Percentiles rank a stretch among this genome's conserved stretches.
Evolutionary conservation across 768 basidiomycete species (phyloP).

Genomic region (Suillus weaverae): DNA sequence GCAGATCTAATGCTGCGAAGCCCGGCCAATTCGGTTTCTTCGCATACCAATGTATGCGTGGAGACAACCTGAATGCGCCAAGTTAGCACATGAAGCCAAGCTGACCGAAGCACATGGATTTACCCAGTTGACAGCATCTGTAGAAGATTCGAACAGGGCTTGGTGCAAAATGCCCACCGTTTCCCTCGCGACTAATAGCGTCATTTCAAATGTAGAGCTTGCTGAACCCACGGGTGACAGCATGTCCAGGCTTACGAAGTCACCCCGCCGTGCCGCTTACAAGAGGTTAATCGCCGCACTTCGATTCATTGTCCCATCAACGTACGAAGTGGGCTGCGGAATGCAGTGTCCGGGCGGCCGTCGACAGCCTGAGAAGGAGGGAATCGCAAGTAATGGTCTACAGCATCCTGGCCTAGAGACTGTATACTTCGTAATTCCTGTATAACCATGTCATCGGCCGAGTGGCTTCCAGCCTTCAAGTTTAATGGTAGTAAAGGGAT

Average conservation of each 20-base stretch:
- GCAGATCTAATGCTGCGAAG: neutral
- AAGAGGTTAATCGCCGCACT: conserved; percentile 19
- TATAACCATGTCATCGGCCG: conserved; percentile 42
- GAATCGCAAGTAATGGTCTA: conserved; percentile 41
- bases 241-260: conserved; percentile 41
- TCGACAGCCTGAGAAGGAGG: conserved; percentile 60
- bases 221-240: conserved; percentile 27
- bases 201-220: conserved; percentile 28
- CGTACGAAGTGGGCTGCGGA: conserved; percentile 50
- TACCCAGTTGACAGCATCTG: conserved; percentile 35
- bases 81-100: neutral
- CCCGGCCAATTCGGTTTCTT: neutral
- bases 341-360: conserved; percentile 46
- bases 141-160: conserved; percentile 31
- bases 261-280: conserved; percentile 30
- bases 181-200: conserved; percentile 36
- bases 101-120: conserved; percentile 4
- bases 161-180: conserved; percentile 34
- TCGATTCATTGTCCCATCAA: conserved; percentile 10
- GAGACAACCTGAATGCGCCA: neutral
- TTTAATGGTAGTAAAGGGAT: conserved; percentile 43
- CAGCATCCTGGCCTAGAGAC: conserved; percentile 35
- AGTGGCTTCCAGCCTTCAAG: conserved; percentile 20
- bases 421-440: conserved; percentile 38
- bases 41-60: neutral